Conservation (phyloP, 345 rosid species). For the Eucalyptus grandis region DNA sequence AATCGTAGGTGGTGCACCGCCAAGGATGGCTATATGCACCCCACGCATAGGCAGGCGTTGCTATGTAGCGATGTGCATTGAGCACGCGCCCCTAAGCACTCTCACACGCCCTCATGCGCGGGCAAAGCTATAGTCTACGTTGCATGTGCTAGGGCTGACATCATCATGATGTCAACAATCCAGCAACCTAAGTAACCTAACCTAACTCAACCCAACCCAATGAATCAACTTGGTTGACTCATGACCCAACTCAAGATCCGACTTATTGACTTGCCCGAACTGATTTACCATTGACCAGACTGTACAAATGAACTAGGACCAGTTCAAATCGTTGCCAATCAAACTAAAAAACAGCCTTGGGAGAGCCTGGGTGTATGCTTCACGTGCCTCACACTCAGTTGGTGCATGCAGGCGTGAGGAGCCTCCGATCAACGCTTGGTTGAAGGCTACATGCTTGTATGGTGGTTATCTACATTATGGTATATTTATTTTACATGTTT, state of each 20-base stretch:
- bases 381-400: too few species aligned
- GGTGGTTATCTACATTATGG: too few species aligned
- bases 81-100: too few species aligned
- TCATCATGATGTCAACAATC: accelerated
- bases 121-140: accelerated
- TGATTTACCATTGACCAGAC: too few species aligned
- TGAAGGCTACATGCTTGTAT: accelerated
- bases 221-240: too few species aligned
- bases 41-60: too few species aligned
- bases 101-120: accelerated
- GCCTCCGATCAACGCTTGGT: too few species aligned
- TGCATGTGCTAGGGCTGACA: too few species aligned
- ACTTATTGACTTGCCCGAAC: too few species aligned
- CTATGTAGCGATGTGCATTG: accelerated
- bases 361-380: accelerated
- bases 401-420: accelerated
- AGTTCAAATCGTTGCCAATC: accelerated
- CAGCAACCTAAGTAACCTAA: accelerated
- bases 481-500: too few species aligned
- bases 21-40: accelerated
- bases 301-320: accelerated
- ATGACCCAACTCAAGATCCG: too few species aligned
- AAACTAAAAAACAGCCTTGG: accelerated
- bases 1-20: too few species aligned
- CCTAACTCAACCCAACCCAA: accelerated